Evolutionary conservation across 352 stramenopile species (phyloP).

Genomic region (Globisporangium yorkense): DNA sequence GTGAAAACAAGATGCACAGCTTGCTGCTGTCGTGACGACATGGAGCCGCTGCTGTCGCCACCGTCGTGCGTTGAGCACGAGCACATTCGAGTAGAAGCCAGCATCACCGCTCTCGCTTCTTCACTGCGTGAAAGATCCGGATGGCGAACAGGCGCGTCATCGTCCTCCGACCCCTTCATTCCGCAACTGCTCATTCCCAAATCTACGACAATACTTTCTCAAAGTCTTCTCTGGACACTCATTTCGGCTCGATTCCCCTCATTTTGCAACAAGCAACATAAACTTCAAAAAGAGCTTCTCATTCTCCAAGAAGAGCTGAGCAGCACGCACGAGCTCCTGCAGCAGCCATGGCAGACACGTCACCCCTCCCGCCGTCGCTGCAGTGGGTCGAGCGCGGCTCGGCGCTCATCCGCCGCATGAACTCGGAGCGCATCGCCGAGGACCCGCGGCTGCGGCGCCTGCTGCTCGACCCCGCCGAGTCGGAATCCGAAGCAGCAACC

Average conservation of each 20-base stretch:
- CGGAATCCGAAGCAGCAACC: constrained; percentile 1
- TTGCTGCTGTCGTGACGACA: too few species aligned
- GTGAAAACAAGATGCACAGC: too few species aligned
- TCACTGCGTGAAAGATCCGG: constrained; percentile 5
- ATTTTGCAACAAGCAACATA: neutral
- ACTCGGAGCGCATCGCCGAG: constrained; percentile 82
- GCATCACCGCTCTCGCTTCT: too few species aligned
- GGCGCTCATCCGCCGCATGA: constrained; percentile 83
- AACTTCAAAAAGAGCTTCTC: neutral
- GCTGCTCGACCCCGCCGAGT: constrained; percentile 30
- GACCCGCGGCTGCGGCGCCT: constrained; percentile 70
- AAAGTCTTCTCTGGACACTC: neutral
- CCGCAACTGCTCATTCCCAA: neutral
- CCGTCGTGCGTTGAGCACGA: too few species aligned
- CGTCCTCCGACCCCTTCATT: neutral
- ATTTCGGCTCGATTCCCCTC: neutral
- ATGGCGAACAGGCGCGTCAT: constrained; percentile 2
- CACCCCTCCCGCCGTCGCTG: constrained; percentile 35
- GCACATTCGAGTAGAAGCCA: too few species aligned
- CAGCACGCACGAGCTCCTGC: neutral
- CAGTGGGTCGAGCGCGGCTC: constrained; percentile 81
- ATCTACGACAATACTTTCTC: neutral
- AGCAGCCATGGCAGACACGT: neutral
- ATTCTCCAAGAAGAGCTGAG: neutral
- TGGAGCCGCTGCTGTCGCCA: too few species aligned